A percentile compares a stretch with the other conserved stretches of the same genome.
Evolutionary conservation across 192 early-diverging fungal genomes (phyloP).

Genomic region (Jimgerdemannia flammicorona): DNA sequence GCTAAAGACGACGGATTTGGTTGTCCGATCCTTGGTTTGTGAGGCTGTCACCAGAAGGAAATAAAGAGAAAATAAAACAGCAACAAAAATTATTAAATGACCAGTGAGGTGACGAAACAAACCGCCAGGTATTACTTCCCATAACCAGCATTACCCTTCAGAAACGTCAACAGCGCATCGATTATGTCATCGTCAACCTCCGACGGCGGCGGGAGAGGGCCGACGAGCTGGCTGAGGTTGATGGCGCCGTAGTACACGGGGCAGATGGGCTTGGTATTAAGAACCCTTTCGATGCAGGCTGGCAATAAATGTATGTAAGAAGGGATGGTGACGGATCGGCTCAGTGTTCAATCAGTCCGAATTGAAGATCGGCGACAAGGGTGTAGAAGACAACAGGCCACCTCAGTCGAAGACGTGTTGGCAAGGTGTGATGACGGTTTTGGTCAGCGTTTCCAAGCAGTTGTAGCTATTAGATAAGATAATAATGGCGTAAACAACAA

Average conservation of each 20-base stretch:
- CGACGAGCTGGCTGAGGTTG: background rate
- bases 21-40: background rate
- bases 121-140: too few relatives aligned
- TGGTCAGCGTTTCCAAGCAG: background rate
- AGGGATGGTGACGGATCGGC: too few relatives aligned
- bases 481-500: too few relatives aligned
- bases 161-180: slow-evolving; percentile 34
- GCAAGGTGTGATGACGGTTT: slow-evolving; percentile 1
- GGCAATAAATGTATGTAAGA: background rate
- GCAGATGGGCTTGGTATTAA: background rate
- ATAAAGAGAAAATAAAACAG: too few relatives aligned
- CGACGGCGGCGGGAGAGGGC: background rate
- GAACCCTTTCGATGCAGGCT: background rate
- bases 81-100: too few relatives aligned
- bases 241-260: background rate
- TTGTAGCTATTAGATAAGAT: background rate
- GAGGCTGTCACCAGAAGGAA: too few relatives aligned
- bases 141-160: slow-evolving; percentile 1
- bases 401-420: background rate
- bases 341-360: too few relatives aligned
- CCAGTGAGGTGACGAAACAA: too few relatives aligned
- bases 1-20: slow-evolving; percentile 90
- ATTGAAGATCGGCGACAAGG: too few relatives aligned
- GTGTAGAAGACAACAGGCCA: background rate
- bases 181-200: slow-evolving; percentile 21